These are phyloP conservation scores for Colletotrichum cuscutae DNA, from an alignment of 2,329 filamentous ascomycete genomes.

Conservation along the genomic window DNA sequence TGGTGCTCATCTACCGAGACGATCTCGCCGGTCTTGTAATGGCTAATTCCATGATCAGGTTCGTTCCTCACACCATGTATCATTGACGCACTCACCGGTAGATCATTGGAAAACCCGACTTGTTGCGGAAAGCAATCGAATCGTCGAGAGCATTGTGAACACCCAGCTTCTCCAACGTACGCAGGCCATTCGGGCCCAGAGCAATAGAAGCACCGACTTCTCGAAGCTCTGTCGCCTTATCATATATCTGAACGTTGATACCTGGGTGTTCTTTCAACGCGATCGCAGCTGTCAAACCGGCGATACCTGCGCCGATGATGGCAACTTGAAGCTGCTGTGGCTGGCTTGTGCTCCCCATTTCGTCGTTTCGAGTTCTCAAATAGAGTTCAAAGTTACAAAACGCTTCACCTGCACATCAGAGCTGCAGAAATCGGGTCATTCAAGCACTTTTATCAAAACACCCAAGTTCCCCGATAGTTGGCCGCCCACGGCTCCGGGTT, in stretches of 20 bases:
- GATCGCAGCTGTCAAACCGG: slow-evolving; percentile 59
- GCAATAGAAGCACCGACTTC: slow-evolving; percentile 61
- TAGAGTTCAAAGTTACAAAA: not conserved
- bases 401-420: not conserved
- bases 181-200: slow-evolving; percentile 63
- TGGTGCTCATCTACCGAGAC: slow-evolving; percentile 54
- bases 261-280: slow-evolving; percentile 52
- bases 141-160: slow-evolving; percentile 56
- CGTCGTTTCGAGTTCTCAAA: not conserved
- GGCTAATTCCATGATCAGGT: slow-evolving; percentile 37
- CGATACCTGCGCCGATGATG: slow-evolving; percentile 62
- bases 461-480: not conserved
- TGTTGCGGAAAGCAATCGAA: slow-evolving; percentile 51
- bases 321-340: slow-evolving; percentile 49
- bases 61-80: too few relatives aligned
- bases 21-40: slow-evolving; percentile 55
- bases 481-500: slow-evolving; percentile 1
- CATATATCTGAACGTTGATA: slow-evolving; percentile 60
- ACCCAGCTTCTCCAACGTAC: slow-evolving; percentile 60
- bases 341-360: not conserved
- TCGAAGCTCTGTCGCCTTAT: slow-evolving; percentile 56
- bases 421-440: not conserved
- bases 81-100: slow-evolving; percentile 46
- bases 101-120: slow-evolving; percentile 55
- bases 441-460: slow-evolving; percentile 12